These are phyloP conservation scores for Pichia terricola DNA, from an alignment of 1,139 yeast genomes.

Conservation along the genomic window DNA sequence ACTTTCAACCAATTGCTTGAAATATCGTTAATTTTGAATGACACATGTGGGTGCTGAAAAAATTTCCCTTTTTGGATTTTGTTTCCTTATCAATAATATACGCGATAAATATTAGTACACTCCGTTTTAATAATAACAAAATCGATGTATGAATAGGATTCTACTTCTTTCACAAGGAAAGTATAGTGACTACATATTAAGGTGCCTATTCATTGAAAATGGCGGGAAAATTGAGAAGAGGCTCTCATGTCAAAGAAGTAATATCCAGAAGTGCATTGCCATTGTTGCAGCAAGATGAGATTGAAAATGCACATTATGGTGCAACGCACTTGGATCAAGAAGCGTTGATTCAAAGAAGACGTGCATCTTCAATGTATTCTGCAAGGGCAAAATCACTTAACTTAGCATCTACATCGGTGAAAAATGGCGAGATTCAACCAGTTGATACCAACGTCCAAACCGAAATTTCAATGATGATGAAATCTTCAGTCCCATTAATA, in stretches of 20 bases:
- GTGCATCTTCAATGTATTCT: slow-evolving; percentile 19
- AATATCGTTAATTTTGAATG: too few relatives aligned
- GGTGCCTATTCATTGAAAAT: not conserved
- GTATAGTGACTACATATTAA: too few relatives aligned
- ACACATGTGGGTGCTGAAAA: too few relatives aligned
- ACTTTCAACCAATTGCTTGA: too few relatives aligned
- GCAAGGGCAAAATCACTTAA: slow-evolving; percentile 9
- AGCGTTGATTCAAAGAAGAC: slow-evolving; percentile 17
- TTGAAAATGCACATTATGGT: slow-evolving; percentile 14
- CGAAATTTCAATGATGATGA: slow-evolving; percentile 36
- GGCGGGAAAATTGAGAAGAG: slow-evolving; percentile 1
- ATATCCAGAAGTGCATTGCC: slow-evolving; percentile 1
- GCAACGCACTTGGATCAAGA: slow-evolving; percentile 13
- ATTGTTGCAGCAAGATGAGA: slow-evolving; percentile 2
- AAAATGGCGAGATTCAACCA: slow-evolving; percentile 27
- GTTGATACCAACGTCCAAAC: slow-evolving; percentile 36
- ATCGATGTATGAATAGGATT: too few relatives aligned
- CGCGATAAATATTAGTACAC: too few relatives aligned
- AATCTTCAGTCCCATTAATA: slow-evolving; percentile 51
- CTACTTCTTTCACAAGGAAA: too few relatives aligned
- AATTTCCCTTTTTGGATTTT: too few relatives aligned
- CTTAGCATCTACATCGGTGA: slow-evolving; percentile 14
- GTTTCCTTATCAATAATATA: too few relatives aligned
- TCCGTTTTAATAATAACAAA: too few relatives aligned
- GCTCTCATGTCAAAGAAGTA: not conserved